Base-by-base conservation (phyloP, 257 asterid species). In the Phtheirospermum japonicum region DNA sequence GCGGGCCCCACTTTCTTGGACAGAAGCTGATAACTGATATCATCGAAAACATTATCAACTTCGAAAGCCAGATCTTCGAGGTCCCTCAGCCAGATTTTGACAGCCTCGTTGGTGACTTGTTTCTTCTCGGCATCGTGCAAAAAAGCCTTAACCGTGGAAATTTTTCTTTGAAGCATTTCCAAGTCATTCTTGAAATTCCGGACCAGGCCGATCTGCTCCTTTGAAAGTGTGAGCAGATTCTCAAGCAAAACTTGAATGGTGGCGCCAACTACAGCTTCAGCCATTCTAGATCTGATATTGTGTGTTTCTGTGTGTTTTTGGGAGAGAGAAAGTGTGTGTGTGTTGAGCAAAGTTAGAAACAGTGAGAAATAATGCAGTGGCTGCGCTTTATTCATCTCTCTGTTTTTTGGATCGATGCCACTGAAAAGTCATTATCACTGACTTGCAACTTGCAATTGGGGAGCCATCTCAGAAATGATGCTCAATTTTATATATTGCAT, bases 51-150 rank as follows among this genome's bases (percentile, higher is more conserved):
- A 10, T 46, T 30, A 26, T 69, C 69, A 3, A 64, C 69, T 7
- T 69, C 57, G 16, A 23, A 45, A 53, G 71, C 73, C 6, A 53
- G 42, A 30, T 0, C 43, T 45, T 64, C 55, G 28, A 73, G 70
- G 18, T 2, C 57, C 26, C 67, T n/a, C 5, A 77, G 54, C 82
- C 82, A 73, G 5, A 10, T 20, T 12, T 53, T 67, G 6, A 72
- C 55, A 5, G 77, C 40, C 13, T n/a, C 3, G 5, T 60, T 23
- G 6, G 34, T 43, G 0, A 20, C 36, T 5, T 68, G 43, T 31
- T 36, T 31, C 50, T 12, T 36, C 43, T 52, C 49, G 9, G 73
- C 73, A 64, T 76, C 77, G 10, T 20, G 7, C 32, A 76, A 46
- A 34, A 68, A 2, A 16, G 8, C 34, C 4, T 64, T 46, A 0